phyloP scores from a whole-genome alignment of 163 green algal species.

The Chloromonas sp. region DNA sequence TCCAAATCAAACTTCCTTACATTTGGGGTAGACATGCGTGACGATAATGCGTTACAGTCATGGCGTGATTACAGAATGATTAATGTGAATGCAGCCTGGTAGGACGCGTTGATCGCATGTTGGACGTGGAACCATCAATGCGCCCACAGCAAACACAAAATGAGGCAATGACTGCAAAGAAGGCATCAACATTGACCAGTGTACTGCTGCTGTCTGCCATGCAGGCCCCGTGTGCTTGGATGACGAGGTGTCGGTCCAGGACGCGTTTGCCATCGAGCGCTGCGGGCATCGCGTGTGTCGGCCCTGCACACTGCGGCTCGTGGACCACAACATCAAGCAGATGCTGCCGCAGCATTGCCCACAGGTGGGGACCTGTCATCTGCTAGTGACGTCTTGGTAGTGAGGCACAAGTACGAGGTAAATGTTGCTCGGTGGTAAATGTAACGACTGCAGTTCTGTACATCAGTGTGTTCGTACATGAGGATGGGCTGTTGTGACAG shows the following conservation, averaged over 20 bases:
- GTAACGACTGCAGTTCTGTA: no score
- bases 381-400: no score
- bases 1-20: no score
- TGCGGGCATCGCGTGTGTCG: slow-evolving; percentile 8
- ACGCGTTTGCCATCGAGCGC: not conserved
- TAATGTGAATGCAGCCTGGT: not conserved
- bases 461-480: no score
- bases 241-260: slow-evolving; percentile 5
- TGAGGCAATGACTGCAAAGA: no score
- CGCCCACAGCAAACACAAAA: no score
- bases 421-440: no score
- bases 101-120: not conserved
- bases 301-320: slow-evolving; percentile 5
- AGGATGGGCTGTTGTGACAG: no score
- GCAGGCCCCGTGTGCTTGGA: slow-evolving; percentile 18
- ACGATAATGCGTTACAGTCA: not conserved
- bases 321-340: slow-evolving; percentile 9
- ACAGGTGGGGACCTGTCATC: not conserved
- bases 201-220: not conserved
- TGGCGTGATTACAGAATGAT: not conserved
- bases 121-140: no score
- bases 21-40: no score
- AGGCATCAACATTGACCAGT: not conserved
- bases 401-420: no score
- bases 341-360: slow-evolving; percentile 1